phyloP scores from a whole-genome alignment of 257 asterid genomes.

The Salvia rosmarinus region DNA sequence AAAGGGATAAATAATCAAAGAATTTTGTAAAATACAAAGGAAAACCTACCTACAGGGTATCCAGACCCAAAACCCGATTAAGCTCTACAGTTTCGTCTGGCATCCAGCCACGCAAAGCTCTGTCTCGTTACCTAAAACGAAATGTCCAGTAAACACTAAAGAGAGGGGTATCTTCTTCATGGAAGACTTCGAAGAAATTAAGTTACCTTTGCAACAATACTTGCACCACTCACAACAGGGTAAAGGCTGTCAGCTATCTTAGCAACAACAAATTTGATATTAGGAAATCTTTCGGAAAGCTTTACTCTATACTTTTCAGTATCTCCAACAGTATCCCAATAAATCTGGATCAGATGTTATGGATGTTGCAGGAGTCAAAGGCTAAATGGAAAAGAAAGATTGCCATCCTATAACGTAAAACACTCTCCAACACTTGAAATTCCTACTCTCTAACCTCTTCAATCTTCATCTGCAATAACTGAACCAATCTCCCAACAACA shows the following conservation, averaged over 20 bases:
- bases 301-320: slow-evolving; percentile 84
- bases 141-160: too few relatives aligned
- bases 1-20: slow-evolving; percentile 17
- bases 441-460: too few relatives aligned
- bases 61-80: slow-evolving; percentile 87
- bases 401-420: slow-evolving; percentile 9
- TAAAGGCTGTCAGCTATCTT: slow-evolving; percentile 98
- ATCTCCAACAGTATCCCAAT: slow-evolving; percentile 96
- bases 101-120: slow-evolving; percentile 82
- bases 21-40: slow-evolving; percentile 12
- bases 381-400: not conserved
- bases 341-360: slow-evolving; percentile 58
- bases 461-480: too few relatives aligned
- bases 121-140: slow-evolving; percentile 99
- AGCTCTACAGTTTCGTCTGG: slow-evolving; percentile 76
- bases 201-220: slow-evolving; percentile 96
- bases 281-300: slow-evolving; percentile 82
- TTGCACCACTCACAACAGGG: slow-evolving; percentile 98
- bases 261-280: slow-evolving; percentile 83
- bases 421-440: not conserved
- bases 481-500: not conserved
- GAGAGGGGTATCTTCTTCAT: not conserved
- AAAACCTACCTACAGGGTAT: slow-evolving; percentile 84
- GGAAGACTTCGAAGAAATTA: not conserved
- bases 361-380: not conserved